Conservation (phyloP, 768 basidiomycete genomes). For the Kwoniella europaea region DNA sequence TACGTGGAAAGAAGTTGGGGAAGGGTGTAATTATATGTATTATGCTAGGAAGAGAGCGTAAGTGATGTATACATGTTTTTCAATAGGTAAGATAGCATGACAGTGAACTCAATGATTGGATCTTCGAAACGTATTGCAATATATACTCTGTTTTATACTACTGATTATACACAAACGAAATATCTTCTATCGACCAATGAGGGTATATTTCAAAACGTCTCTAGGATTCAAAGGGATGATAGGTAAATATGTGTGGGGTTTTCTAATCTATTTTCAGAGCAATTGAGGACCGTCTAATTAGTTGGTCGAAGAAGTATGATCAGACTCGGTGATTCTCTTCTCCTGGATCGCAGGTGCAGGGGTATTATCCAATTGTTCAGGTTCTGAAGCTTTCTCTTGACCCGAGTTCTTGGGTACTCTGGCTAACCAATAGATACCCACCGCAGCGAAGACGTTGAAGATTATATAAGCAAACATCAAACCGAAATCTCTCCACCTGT, state of each 20-base stretch:
- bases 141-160: no score
- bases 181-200: no score
- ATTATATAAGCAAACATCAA: slow-evolving; percentile 61
- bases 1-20: slow-evolving; percentile 48
- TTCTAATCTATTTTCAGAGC: not conserved
- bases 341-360: not conserved
- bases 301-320: not conserved
- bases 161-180: no score
- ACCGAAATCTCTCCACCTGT: slow-evolving; percentile 65
- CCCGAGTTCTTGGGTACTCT: slow-evolving; percentile 36
- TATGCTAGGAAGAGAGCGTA: slow-evolving; percentile 51
- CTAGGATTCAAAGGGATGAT: no score
- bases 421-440: slow-evolving; percentile 41
- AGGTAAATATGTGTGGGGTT: not conserved
- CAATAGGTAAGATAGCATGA: not conserved
- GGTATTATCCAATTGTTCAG: not conserved
- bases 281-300: not conserved
- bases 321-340: not conserved
- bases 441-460: slow-evolving; percentile 41
- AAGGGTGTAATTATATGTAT: slow-evolving; percentile 58
- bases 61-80: not conserved
- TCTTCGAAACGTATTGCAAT: no score
- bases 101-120: not conserved
- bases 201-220: no score
- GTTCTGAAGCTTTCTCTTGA: slow-evolving; percentile 20